Percentiles rank a stretch among this genome's conserved stretches.
Evolutionary conservation across 371 early-diverging fungal genomes (phyloP).

Genomic region (Mortierella sp.): DNA sequence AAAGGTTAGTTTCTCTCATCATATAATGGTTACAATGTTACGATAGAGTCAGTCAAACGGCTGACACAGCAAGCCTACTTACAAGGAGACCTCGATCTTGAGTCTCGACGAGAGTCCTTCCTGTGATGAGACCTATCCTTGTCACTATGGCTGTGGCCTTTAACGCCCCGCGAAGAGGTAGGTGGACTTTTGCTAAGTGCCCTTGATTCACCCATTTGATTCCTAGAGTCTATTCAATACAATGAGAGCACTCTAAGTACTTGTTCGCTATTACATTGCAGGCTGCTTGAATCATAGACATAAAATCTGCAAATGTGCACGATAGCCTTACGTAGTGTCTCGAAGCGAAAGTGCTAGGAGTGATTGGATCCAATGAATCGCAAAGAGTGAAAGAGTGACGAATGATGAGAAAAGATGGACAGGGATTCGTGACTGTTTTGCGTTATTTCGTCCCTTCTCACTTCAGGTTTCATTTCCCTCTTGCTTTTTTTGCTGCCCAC

Average conservation of each 20-base stretch:
- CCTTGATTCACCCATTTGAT: constrained; percentile 34
- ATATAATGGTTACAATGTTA: too few species aligned
- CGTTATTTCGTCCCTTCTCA: too few species aligned
- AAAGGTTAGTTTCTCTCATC: not conserved
- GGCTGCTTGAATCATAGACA: not conserved
- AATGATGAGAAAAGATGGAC: too few species aligned
- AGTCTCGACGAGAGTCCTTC: constrained; percentile 20
- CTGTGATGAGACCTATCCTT: constrained; percentile 7
- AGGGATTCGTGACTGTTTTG: too few species aligned
- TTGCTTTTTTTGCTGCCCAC: not conserved
- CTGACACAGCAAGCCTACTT: constrained; percentile 19
- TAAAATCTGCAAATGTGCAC: too few species aligned
- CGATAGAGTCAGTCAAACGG: not conserved
- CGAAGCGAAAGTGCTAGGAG: too few species aligned
- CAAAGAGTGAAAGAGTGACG: not conserved
- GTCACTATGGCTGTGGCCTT: constrained; percentile 15
- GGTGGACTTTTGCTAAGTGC: constrained; percentile 25
- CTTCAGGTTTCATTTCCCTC: not conserved
- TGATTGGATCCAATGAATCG: not conserved
- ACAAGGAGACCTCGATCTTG: constrained; percentile 43
- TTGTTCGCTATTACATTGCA: not conserved
- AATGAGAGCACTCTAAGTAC: not conserved
- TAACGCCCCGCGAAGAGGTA: constrained; percentile 1
- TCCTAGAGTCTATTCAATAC: not conserved
- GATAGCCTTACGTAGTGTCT: too few species aligned